Conservation (phyloP, 2,329 filamentous ascomycete genomes). For the Fusarium verrucosum region DNA sequence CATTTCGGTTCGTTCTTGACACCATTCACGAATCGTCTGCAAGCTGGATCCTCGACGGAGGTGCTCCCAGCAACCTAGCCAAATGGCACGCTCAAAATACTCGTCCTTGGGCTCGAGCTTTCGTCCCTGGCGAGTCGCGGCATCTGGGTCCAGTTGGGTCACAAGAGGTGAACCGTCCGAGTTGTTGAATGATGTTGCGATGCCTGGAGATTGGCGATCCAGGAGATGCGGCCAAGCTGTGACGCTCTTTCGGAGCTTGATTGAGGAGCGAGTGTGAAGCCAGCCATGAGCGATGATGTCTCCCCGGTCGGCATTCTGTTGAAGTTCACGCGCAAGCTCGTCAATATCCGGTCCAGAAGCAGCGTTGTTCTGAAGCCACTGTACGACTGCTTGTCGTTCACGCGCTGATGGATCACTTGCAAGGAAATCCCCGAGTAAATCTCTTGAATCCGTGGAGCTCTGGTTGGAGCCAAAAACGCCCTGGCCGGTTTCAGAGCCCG, state of each 20-base stretch:
- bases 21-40: slow-evolving; percentile 83
- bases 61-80: slow-evolving; percentile 94
- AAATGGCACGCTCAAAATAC: slow-evolving; percentile 88
- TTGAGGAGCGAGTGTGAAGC: slow-evolving; percentile 88
- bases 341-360: slow-evolving; percentile 77
- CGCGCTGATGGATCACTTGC: slow-evolving; percentile 75
- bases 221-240: slow-evolving; percentile 72
- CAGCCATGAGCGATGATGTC: slow-evolving; percentile 88
- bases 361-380: slow-evolving; percentile 86
- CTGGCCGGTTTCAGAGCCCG: slow-evolving; percentile 44
- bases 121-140: slow-evolving; percentile 79
- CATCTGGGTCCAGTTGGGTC: slow-evolving; percentile 92
- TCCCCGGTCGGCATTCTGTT: slow-evolving; percentile 78
- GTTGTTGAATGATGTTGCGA: slow-evolving; percentile 65
- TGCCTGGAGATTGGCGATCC: slow-evolving; percentile 68
- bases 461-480: slow-evolving; percentile 46
- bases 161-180: slow-evolving; percentile 73
- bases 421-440: slow-evolving; percentile 76
- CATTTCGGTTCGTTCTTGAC: slow-evolving; percentile 81
- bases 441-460: slow-evolving; percentile 32
- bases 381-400: slow-evolving; percentile 81
- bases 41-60: slow-evolving; percentile 83
- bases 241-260: slow-evolving; percentile 89
- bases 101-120: slow-evolving; percentile 83
- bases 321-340: slow-evolving; percentile 77